A percentile compares a stretch with the other conserved stretches of the same genome.
Conservation (phyloP, 441 rosid species). For the Euphorbia schlechtendalii region DNA sequence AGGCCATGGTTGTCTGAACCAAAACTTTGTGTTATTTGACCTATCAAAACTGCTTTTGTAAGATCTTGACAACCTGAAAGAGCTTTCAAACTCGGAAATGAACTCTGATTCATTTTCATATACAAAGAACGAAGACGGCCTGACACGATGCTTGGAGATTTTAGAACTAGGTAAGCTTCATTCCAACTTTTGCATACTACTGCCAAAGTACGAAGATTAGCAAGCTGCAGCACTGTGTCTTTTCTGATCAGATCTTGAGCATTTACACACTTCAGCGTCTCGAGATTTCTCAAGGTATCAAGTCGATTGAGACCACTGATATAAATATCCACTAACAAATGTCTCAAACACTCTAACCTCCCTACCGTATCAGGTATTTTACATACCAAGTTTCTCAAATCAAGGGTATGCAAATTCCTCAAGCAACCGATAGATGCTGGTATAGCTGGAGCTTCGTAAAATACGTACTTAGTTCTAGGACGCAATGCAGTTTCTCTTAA, state of each 20-base stretch:
- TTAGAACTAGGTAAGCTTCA: background rate
- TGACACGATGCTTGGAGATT: background rate
- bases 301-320: background rate
- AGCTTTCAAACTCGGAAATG: constrained; percentile 2
- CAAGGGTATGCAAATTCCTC: background rate
- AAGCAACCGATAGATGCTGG: background rate
- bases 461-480: no score
- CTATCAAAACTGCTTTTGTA: background rate
- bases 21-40: no score
- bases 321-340: background rate
- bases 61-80: constrained; percentile 6
- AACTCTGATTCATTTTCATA: background rate
- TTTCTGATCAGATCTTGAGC: background rate
- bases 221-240: background rate
- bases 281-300: constrained; percentile 3
- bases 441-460: background rate
- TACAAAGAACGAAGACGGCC: constrained; percentile 11
- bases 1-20: background rate
- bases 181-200: background rate
- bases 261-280: background rate
- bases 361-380: constrained; percentile 1
- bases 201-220: constrained; percentile 10
- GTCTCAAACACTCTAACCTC: constrained; percentile 8
- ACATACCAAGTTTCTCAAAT: no score
- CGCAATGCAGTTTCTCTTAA: background rate